Evolutionary conservation across 768 basidiomycete genomes (phyloP).

Genomic region (Hortiboletus campestris): DNA sequence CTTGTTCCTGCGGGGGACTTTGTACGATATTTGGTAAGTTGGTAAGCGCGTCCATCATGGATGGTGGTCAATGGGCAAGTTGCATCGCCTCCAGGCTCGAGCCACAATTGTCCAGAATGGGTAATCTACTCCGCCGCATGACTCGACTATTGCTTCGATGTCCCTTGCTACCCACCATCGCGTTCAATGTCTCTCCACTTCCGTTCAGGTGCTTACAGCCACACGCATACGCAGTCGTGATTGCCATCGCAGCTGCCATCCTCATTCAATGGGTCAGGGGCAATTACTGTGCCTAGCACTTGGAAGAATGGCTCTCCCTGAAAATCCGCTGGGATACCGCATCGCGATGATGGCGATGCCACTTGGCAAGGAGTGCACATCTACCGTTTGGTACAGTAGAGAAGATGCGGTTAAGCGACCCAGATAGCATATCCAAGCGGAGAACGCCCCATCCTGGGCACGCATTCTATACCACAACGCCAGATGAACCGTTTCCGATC

Average conservation of each 20-base stretch:
- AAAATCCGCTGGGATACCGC: neutral
- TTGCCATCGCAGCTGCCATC: neutral
- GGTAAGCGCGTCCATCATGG: slow-evolving; percentile 2
- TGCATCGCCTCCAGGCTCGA: neutral
- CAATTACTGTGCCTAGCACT: neutral
- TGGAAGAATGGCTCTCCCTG: neutral
- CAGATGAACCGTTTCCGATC: neutral
- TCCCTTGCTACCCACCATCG: neutral
- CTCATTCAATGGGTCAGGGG: neutral
- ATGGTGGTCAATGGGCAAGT: slow-evolving; percentile 17
- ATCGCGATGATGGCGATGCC: neutral
- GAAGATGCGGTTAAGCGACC: neutral
- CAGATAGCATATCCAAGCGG: neutral
- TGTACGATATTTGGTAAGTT: neutral
- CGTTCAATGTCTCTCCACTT: no score
- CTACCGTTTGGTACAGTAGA: neutral
- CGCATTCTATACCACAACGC: neutral
- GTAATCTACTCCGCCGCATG: neutral
- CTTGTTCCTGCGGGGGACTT: neutral
- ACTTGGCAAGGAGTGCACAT: neutral
- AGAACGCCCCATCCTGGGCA: neutral
- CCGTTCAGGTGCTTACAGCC: neutral
- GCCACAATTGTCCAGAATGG: neutral
- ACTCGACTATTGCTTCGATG: no score
- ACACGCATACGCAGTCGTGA: no score